phyloP scores from a whole-genome alignment of 1,139 yeast genomes.

The Debaryomyces psychrophilus region DNA sequence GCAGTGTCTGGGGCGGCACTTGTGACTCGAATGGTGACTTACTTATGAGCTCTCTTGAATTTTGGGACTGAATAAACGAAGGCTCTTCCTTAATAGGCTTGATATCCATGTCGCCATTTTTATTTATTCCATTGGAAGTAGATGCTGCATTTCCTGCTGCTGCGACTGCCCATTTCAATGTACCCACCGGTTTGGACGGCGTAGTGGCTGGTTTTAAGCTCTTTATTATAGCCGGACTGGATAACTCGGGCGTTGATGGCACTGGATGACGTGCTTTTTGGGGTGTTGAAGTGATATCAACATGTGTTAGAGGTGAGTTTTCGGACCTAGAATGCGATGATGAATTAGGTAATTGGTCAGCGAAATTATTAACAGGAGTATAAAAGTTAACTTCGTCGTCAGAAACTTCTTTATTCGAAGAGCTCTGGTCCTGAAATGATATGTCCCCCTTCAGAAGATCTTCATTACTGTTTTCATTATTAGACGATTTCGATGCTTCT shows the following conservation, averaged over 20 bases:
- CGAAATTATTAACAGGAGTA: constrained; percentile 6
- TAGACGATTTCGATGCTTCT: constrained; percentile 21
- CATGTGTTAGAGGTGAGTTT: not conserved
- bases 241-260: constrained; percentile 26
- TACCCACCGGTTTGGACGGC: constrained; percentile 66
- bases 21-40: constrained; percentile 5
- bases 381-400: not conserved
- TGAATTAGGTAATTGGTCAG: not conserved
- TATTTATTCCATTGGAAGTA: constrained; percentile 9
- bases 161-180: constrained; percentile 71
- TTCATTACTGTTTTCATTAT: constrained; percentile 9
- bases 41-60: not conserved
- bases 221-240: constrained; percentile 41
- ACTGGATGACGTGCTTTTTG: constrained; percentile 12
- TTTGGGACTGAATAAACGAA: not conserved
- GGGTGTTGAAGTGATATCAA: constrained; percentile 16
- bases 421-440: constrained; percentile 1
- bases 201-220: constrained; percentile 69
- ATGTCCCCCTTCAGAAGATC: constrained; percentile 6
- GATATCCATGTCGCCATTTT: constrained; percentile 4
- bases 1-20: not conserved
- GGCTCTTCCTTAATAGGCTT: constrained; percentile 1
- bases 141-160: constrained; percentile 48
- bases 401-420: not conserved
- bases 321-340: constrained; percentile 3